These are phyloP conservation scores for Herpomyces periplanetae DNA, from an alignment of 2,329 filamentous ascomycete species.

Conservation along the genomic window DNA sequence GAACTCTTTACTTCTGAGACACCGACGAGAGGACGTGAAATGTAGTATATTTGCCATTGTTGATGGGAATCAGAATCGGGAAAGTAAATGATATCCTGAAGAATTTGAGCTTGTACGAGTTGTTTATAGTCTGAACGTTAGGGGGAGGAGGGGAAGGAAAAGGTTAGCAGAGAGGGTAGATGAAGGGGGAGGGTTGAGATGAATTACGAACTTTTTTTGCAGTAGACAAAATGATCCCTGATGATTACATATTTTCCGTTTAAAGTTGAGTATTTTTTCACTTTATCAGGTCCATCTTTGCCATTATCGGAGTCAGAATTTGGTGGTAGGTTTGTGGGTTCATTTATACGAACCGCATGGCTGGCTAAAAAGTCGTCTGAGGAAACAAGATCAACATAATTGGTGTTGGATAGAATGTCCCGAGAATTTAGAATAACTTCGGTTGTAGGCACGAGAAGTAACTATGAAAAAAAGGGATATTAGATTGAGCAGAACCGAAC, in stretches of 20 bases:
- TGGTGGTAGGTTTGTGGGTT: slow-evolving; percentile 14
- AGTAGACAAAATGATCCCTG: slow-evolving; percentile 70
- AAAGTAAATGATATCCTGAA: slow-evolving; percentile 55
- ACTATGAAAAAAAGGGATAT: slow-evolving; percentile 8
- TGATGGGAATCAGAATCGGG: slow-evolving; percentile 55
- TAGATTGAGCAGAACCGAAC: slow-evolving; percentile 1
- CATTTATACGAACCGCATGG: slow-evolving; percentile 82
- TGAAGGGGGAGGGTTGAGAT: slow-evolving; percentile 1
- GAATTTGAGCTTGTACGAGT: slow-evolving; percentile 49
- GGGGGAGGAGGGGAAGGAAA: neutral
- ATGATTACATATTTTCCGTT: slow-evolving; percentile 78
- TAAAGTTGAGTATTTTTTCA: slow-evolving; percentile 63
- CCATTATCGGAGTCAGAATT: slow-evolving; percentile 8
- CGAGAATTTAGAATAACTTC: slow-evolving; percentile 57
- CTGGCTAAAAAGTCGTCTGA: slow-evolving; percentile 85
- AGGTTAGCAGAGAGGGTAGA: slow-evolving; percentile 3
- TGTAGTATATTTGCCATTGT: slow-evolving; percentile 88
- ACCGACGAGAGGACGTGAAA: slow-evolving; percentile 54
- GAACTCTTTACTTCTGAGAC: slow-evolving; percentile 37
- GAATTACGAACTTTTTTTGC: slow-evolving; percentile 58
- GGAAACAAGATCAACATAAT: slow-evolving; percentile 37
- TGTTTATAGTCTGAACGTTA: slow-evolving; percentile 34
- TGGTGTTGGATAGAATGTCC: slow-evolving; percentile 43
- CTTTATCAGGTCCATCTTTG: slow-evolving; percentile 25
- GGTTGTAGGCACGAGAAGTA: slow-evolving; percentile 69